Percentiles rank a stretch among this genome's conserved stretches.
Conservation (phyloP, 164 flowering plant species). For the Cinnamomum chago region DNA sequence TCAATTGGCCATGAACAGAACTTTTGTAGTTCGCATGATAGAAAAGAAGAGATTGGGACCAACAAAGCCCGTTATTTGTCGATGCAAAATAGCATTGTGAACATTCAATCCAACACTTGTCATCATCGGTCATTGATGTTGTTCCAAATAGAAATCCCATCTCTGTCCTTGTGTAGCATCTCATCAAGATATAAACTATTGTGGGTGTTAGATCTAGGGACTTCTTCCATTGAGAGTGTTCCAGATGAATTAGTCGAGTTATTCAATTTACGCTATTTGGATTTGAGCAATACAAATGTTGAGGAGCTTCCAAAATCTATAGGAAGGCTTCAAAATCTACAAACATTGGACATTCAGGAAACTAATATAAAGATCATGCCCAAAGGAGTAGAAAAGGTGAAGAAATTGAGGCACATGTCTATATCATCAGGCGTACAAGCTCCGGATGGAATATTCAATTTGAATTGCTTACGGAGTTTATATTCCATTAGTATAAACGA, state of each 20-base stretch:
- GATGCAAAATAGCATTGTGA: background rate
- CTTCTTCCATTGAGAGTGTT: background rate
- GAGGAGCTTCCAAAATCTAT: background rate
- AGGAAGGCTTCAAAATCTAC: constrained; percentile 1
- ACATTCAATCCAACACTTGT: background rate
- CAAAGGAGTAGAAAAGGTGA: background rate
- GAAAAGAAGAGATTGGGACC: background rate
- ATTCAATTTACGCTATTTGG: background rate
- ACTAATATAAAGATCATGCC: background rate
- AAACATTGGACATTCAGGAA: background rate
- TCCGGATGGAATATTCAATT: too few relatives aligned
- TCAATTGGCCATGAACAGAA: background rate
- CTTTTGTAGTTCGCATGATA: background rate
- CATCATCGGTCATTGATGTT: background rate
- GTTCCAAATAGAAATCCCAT: background rate
- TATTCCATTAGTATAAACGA: too few relatives aligned
- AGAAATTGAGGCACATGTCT: background rate
- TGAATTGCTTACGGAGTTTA: too few relatives aligned
- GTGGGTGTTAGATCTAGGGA: background rate
- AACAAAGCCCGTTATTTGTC: constrained; percentile 2
- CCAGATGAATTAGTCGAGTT: background rate
- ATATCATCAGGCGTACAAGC: background rate
- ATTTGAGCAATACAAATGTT: background rate
- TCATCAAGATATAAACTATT: background rate
- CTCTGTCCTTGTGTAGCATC: background rate